These are phyloP conservation scores for Saprolegnia parasitica DNA, from an alignment of 352 stramenopile species.

Conservation along the genomic window DNA sequence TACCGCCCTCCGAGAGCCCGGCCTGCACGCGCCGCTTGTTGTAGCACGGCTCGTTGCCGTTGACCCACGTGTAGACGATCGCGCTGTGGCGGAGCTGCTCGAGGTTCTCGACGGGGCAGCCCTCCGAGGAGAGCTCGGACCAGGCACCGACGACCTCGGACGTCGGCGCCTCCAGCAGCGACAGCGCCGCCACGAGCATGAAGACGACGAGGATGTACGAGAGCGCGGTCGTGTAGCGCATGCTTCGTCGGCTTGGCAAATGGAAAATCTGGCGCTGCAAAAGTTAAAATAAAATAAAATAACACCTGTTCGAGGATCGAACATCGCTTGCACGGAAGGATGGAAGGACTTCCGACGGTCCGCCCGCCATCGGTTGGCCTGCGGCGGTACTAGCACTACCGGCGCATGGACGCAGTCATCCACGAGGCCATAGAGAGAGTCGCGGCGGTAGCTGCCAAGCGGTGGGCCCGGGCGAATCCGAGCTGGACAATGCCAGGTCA, in stretches of 20 bases:
- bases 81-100: slow-evolving; percentile 22
- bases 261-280: neutral
- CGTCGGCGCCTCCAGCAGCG: neutral
- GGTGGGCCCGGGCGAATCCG: too few relatives aligned
- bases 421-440: too few relatives aligned
- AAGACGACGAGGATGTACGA: neutral
- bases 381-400: too few relatives aligned
- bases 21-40: slow-evolving; percentile 50
- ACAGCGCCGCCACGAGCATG: neutral
- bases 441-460: too few relatives aligned
- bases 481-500: too few relatives aligned
- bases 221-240: neutral
- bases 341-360: too few relatives aligned
- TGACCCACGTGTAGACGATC: slow-evolving; percentile 89
- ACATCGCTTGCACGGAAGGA: too few relatives aligned
- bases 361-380: too few relatives aligned
- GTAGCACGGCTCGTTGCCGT: slow-evolving; percentile 82
- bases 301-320: too few relatives aligned
- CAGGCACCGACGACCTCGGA: slow-evolving; percentile 5
- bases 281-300: too few relatives aligned
- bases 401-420: too few relatives aligned
- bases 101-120: slow-evolving; percentile 7
- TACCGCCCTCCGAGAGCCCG: slow-evolving; percentile 62
- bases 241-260: neutral
- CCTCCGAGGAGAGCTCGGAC: slow-evolving; percentile 3